Percentiles rank a stretch among this genome's conserved stretches.
Conservation (phyloP, 2,329 filamentous ascomycete genomes). For the Ophiosphaerella herpotricha region DNA sequence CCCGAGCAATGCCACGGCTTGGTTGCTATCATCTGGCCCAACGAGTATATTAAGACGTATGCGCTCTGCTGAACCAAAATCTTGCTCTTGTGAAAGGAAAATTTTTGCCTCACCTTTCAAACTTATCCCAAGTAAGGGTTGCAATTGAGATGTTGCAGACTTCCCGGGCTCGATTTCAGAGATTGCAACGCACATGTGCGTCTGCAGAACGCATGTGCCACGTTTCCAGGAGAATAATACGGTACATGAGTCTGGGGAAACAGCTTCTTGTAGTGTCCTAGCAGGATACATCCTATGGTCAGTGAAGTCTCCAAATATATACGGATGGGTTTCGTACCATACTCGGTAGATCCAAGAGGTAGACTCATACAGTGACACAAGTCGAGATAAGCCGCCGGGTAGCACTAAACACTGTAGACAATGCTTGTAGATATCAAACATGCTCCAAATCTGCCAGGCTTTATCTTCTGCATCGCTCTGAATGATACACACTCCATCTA, state of each 20-base stretch:
- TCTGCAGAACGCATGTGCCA: conserved; percentile 3
- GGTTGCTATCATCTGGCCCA: background rate
- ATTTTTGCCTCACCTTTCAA: background rate
- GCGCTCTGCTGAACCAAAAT: background rate
- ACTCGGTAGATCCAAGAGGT: conserved; percentile 25
- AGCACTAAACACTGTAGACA: conserved; percentile 20
- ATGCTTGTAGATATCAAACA: conserved; percentile 18
- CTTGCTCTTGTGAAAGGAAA: background rate
- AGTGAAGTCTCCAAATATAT: background rate
- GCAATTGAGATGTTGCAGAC: background rate
- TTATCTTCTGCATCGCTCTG: conserved; percentile 14
- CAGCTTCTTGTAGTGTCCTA: conserved; percentile 24
- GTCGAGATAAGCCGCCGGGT: conserved; percentile 18
- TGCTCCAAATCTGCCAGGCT: conserved; percentile 23
- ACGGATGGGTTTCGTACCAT: conserved; percentile 3
- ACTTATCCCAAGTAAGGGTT: background rate
- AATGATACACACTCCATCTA: conserved; percentile 8
- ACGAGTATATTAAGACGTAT: background rate
- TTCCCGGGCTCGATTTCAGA: conserved; percentile 2
- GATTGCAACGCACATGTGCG: conserved; percentile 3
- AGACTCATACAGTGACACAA: conserved; percentile 10
- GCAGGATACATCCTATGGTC: background rate
- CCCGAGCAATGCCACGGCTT: background rate
- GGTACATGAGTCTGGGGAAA: conserved; percentile 11
- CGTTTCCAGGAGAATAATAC: conserved; percentile 14